phyloP scores from a whole-genome alignment of 305 asterid genomes.

The Salvia sclarea region DNA sequence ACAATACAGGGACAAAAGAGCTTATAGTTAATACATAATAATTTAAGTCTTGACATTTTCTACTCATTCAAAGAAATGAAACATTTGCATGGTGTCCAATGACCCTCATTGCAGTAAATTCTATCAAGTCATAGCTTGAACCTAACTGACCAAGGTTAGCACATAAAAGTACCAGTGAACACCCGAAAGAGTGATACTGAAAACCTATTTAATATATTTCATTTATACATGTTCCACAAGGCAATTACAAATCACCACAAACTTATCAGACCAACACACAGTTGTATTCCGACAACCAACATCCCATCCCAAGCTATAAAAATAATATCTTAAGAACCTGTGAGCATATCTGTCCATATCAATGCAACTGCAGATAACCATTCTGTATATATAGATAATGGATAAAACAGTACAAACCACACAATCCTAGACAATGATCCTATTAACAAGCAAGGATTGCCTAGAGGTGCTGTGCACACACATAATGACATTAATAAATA shows the following conservation, averaged over 20 bases:
- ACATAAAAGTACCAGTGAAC: too few relatives aligned
- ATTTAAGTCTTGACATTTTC: conserved; percentile 10
- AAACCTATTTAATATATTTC: background rate
- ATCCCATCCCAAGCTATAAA: background rate
- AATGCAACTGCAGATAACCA: background rate
- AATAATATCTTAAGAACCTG: background rate
- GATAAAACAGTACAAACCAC: background rate
- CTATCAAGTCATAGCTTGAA: conserved; percentile 7
- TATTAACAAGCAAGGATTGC: background rate
- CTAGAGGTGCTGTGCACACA: background rate
- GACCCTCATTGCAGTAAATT: conserved; percentile 8
- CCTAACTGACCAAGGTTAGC: conserved; percentile 11
- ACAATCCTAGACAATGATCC: background rate
- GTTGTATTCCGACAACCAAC: background rate
- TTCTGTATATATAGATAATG: background rate
- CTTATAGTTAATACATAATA: conserved; percentile 12
- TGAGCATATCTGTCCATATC: background rate
- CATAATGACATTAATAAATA: background rate
- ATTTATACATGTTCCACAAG: background rate
- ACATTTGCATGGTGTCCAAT: background rate
- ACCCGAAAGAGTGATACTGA: conserved; percentile 17
- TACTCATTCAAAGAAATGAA: conserved; percentile 9
- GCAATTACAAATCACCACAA: conserved; percentile 1
- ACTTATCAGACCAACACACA: background rate
- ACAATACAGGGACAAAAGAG: conserved; percentile 10